Base-by-base conservation (phyloP, 106 monocot species). In the Agapanthus africanus region DNA sequence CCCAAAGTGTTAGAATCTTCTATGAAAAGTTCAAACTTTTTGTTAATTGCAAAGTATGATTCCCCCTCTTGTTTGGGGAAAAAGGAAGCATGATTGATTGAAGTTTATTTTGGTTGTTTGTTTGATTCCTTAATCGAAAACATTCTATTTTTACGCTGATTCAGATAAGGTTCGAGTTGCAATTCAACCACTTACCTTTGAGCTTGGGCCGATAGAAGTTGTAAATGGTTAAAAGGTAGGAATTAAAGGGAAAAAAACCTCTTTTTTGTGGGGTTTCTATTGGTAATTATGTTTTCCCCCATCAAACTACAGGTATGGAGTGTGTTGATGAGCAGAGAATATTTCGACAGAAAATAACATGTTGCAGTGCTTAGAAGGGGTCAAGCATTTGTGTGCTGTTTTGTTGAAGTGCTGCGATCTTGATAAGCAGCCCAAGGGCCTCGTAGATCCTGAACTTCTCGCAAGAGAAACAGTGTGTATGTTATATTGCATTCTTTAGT, bases 401-500 rank as follows among this genome's bases (percentile, higher is more conserved):
- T 52, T 88, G 51, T 63, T 81, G 61, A 84, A 75, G 72, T 84
- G 83, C 62, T 88, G 83, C 54, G 78, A 78, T 60, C 54, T 88
- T 26, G 84, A 87, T 44, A 88, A 71, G 67, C 84, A 78, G 39
- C 38, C 59, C 13, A 88, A 81, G 50, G 84, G 88, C 40, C 79
- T 88, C 30, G 78, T 78, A 34, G 84, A 88, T 74, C 88, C 88
- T 30, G 80, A 84, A 49, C 11, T 65, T 38, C 64, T 88, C 60
- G 84, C 88, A 11, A 76, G 84, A 65, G 78, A 88, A 68, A 88
- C 88, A 34, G 80, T 84, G 60, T 88, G 88, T 88, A 88, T 70
- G 84, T 78, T 37, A 16, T 35, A 19, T 34, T 8, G 19, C 5
- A n/a, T 28, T 30, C 11, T 30, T 56, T 30, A 14, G 10, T 10